A percentile compares a stretch with the other conserved stretches of the same genome.
phyloP scores from a whole-genome alignment of 2,329 filamentous ascomycete species.

The Fusarium verrucosum region DNA sequence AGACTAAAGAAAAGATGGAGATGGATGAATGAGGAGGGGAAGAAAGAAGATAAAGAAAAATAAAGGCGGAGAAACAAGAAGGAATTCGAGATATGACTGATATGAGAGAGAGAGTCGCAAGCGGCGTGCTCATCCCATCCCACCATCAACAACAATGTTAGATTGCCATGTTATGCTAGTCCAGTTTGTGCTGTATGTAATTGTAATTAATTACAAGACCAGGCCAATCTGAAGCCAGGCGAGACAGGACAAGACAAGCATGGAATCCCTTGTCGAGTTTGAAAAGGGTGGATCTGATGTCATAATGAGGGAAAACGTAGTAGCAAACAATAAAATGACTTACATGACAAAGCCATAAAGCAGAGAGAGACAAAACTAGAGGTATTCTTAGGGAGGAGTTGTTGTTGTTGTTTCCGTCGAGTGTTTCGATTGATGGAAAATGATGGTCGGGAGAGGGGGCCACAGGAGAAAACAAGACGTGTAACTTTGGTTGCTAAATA shows the following conservation, averaged over 20 bases:
- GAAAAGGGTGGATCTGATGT: conserved; percentile 24
- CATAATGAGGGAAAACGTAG: conserved; percentile 22
- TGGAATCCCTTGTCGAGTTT: conserved; percentile 21
- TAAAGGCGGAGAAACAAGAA: conserved; percentile 19
- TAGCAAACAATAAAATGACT: conserved; percentile 6
- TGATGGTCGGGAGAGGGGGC: conserved; percentile 16
- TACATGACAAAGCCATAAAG: conserved; percentile 38
- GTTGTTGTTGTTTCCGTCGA: conserved; percentile 5
- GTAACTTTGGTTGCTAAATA: conserved; percentile 4
- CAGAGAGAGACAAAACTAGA: background rate
- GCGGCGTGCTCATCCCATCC: conserved; percentile 31
- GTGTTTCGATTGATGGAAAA: conserved; percentile 2
- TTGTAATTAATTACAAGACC: conserved; percentile 29
- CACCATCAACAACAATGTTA: conserved; percentile 34
- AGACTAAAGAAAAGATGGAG: background rate
- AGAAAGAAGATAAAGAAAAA: background rate
- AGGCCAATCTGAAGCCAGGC: conserved; percentile 30
- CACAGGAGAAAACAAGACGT: conserved; percentile 12
- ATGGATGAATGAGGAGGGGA: conserved; percentile 10
- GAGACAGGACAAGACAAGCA: conserved; percentile 14
- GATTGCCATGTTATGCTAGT: conserved; percentile 39
- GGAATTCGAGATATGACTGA: conserved; percentile 19
- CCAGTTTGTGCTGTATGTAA: conserved; percentile 7
- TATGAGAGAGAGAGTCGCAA: background rate
- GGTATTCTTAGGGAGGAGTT: background rate